Evolutionary conservation across 768 basidiomycete genomes (phyloP).

Genomic region (Leccinum truebloodii): DNA sequence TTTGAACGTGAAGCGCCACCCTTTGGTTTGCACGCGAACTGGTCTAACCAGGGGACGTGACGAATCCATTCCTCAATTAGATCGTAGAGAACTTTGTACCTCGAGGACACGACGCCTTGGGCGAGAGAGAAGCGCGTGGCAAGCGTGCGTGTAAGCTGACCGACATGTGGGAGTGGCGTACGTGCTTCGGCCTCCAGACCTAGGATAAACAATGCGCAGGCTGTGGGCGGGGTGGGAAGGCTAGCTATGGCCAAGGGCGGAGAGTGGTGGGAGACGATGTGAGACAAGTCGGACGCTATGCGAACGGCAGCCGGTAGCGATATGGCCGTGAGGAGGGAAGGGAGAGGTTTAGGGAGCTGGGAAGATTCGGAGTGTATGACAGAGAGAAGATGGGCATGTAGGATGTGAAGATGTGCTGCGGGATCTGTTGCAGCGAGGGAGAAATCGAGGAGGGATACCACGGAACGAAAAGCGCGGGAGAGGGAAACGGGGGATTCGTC

Average conservation of each 20-base stretch:
- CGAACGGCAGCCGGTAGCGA: conserved; percentile 41
- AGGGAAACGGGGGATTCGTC: conserved; percentile 52
- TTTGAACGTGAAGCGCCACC: conserved; percentile 51
- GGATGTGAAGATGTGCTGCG: conserved; percentile 53
- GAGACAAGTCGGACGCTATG: conserved; percentile 49
- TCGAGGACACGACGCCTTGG: conserved; percentile 59
- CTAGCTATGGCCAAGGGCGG: conserved; percentile 41
- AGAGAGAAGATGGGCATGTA: conserved; percentile 54
- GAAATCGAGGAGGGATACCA: conserved; percentile 54
- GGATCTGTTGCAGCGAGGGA: conserved; percentile 58
- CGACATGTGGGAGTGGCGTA: conserved; percentile 50
- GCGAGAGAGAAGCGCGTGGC: conserved; percentile 51
- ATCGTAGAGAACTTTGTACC: conserved; percentile 69
- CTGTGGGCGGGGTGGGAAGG: conserved; percentile 49
- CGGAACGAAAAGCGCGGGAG: conserved; percentile 54
- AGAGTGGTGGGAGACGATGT: conserved; percentile 40
- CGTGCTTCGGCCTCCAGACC: conserved; percentile 69
- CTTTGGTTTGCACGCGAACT: conserved; percentile 42
- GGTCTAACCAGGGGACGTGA: conserved; percentile 74
- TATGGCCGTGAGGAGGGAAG: conserved; percentile 40
- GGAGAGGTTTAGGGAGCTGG: conserved; percentile 35
- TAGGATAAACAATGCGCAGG: conserved; percentile 70
- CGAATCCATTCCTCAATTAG: conserved; percentile 57
- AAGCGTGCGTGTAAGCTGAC: conserved; percentile 57
- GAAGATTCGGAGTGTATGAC: conserved; percentile 36